These are phyloP conservation scores for Boletus subcaerulescens DNA, from an alignment of 768 basidiomycete species.

Conservation along the genomic window DNA sequence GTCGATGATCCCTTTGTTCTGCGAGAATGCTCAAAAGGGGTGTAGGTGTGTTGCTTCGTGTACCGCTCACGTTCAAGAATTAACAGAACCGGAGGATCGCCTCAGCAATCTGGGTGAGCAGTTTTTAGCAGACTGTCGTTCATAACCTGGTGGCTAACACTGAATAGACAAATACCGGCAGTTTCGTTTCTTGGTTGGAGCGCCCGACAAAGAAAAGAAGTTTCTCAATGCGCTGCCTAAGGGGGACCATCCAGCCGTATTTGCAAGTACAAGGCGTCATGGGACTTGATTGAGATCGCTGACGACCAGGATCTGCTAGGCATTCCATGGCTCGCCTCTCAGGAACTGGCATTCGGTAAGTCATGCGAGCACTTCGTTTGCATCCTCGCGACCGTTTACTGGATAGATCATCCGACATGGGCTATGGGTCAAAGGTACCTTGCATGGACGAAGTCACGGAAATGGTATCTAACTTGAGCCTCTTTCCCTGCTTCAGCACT, in stretches of 20 bases:
- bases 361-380: neutral
- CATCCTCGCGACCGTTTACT: neutral
- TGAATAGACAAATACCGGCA: slow-evolving; percentile 36
- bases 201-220: slow-evolving; percentile 69
- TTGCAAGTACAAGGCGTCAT: neutral
- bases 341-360: slow-evolving; percentile 70
- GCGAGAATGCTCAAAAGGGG: neutral
- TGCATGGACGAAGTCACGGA: slow-evolving; percentile 62
- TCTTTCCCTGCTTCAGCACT: neutral
- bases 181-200: slow-evolving; percentile 68
- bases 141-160: neutral
- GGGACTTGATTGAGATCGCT: neutral
- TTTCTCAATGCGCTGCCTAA: slow-evolving; percentile 48
- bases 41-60: slow-evolving; percentile 70
- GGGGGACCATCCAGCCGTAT: slow-evolving; percentile 28
- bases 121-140: too few relatives aligned
- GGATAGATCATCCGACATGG: slow-evolving; percentile 68
- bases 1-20: neutral
- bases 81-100: slow-evolving; percentile 50
- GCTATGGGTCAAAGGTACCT: slow-evolving; percentile 55
- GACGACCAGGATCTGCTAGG: slow-evolving; percentile 34
- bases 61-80: slow-evolving; percentile 67
- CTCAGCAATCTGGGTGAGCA: slow-evolving; percentile 51
- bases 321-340: slow-evolving; percentile 65
- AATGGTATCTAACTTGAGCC: slow-evolving; percentile 43